These are phyloP conservation scores for Cercospora sp. DNA, from an alignment of 2,329 filamentous ascomycete species.

Conservation along the genomic window DNA sequence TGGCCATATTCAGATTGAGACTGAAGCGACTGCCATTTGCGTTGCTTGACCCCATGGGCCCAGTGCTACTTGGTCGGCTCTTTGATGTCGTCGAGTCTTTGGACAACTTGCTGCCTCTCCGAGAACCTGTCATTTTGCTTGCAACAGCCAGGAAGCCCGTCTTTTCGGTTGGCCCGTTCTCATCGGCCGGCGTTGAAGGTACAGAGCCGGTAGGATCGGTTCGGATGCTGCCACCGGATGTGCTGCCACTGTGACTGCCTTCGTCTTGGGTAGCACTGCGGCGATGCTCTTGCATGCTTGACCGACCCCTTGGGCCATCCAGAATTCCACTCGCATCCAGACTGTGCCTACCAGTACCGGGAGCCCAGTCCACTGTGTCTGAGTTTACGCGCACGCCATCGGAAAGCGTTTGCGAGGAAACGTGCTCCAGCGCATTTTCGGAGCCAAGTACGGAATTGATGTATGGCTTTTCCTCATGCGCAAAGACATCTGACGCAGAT, in stretches of 20 bases:
- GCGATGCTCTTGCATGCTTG: slow-evolving; percentile 41
- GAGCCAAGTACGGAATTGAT: slow-evolving; percentile 25
- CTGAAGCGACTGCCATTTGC: slow-evolving; percentile 41
- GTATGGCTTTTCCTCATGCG: slow-evolving; percentile 32
- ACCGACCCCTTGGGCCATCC: slow-evolving; percentile 37
- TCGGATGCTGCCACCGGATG: slow-evolving; percentile 29
- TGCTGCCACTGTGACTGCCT: slow-evolving; percentile 36
- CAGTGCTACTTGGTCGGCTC: slow-evolving; percentile 45
- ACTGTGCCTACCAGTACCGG: slow-evolving; percentile 29
- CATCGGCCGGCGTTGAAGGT: slow-evolving; percentile 48
- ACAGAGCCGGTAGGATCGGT: slow-evolving; percentile 33
- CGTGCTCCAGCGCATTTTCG: slow-evolving; percentile 24
- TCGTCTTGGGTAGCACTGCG: slow-evolving; percentile 47
- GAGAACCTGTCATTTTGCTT: slow-evolving; percentile 32
- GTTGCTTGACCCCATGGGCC: slow-evolving; percentile 23
- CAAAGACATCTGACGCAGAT: slow-evolving; percentile 31
- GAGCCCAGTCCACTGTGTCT: slow-evolving; percentile 28
- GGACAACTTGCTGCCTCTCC: slow-evolving; percentile 33
- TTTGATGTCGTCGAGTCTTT: slow-evolving; percentile 36
- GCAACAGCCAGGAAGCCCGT: slow-evolving; percentile 35
- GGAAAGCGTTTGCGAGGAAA: slow-evolving; percentile 19
- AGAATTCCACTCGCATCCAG: slow-evolving; percentile 34
- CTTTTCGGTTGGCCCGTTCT: slow-evolving; percentile 33
- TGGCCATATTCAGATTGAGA: slow-evolving; percentile 45
- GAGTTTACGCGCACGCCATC: slow-evolving; percentile 18